Evolutionary conservation across 2,329 filamentous ascomycete genomes (phyloP).

Genomic region (Fragosphaeria purpurea): DNA sequence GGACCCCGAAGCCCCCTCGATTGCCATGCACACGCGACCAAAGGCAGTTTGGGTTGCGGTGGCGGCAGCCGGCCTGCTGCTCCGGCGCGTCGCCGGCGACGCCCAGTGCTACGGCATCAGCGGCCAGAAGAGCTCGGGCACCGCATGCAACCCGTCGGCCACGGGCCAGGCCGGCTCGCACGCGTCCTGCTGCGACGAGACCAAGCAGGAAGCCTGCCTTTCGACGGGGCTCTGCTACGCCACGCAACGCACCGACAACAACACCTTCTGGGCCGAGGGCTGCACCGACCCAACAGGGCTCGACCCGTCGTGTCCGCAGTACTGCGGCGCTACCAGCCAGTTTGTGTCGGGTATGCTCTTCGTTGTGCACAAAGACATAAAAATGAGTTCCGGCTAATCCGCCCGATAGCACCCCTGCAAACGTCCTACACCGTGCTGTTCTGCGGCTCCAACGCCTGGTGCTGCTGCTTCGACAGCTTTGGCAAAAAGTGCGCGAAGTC

Average conservation of each 20-base stretch:
- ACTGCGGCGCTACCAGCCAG: constrained; percentile 12
- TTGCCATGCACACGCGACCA: too few species aligned
- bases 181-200: constrained; percentile 13
- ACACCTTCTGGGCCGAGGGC: constrained; percentile 14
- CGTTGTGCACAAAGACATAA: too few species aligned
- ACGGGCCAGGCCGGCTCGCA: constrained; percentile 11
- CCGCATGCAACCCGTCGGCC: constrained; percentile 10
- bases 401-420: constrained; percentile 7
- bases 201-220: constrained; percentile 14
- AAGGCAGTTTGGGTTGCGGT: too few species aligned
- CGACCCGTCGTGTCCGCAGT: constrained; percentile 14
- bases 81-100: not conserved
- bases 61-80: not conserved
- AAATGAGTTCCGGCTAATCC: too few species aligned
- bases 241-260: constrained; percentile 13
- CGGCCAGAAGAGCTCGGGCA: constrained; percentile 12
- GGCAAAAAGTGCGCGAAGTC: constrained; percentile 11
- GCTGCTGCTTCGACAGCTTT: constrained; percentile 15
- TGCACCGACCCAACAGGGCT: constrained; percentile 14
- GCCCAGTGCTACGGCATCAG: constrained; percentile 14
- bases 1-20: too few species aligned
- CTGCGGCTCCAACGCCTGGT: constrained; percentile 12
- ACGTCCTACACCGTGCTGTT: constrained; percentile 11
- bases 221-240: constrained; percentile 14
- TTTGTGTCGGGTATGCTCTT: constrained; percentile 6